Evolutionary conservation across 192 early-diverging fungal genomes (phyloP).

Genomic region (Haplosporangium gracile): DNA sequence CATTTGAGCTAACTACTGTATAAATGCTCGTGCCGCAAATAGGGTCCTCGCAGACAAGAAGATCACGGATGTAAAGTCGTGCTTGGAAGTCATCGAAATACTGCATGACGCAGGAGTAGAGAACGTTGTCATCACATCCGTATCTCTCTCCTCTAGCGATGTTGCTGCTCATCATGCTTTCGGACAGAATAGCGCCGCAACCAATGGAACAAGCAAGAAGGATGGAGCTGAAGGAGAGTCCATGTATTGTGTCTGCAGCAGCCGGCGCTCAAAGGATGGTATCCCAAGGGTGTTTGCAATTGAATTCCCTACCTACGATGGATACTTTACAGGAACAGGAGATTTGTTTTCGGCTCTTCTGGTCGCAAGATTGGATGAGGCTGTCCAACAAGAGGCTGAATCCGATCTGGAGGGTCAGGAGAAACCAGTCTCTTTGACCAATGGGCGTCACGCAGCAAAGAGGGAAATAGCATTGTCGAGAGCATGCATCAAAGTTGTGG

Average conservation of each 20-base stretch:
- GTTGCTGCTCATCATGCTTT: constrained; percentile 7
- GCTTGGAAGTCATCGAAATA: constrained; percentile 65
- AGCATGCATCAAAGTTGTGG: constrained; percentile 78
- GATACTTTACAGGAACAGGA: constrained; percentile 93
- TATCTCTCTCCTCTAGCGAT: constrained; percentile 57
- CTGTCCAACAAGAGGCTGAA: constrained; percentile 13
- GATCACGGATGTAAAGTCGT: constrained; percentile 65
- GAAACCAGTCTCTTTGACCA: not conserved
- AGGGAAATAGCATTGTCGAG: constrained; percentile 38
- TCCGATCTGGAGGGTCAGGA: not conserved
- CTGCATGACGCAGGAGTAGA: constrained; percentile 78
- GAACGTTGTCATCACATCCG: constrained; percentile 86
- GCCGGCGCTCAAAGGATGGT: constrained; percentile 2
- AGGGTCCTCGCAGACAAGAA: constrained; percentile 69
- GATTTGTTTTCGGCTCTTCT: constrained; percentile 88
- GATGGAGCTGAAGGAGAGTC: not conserved
- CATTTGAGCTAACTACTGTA: not conserved
- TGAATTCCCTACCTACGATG: constrained; percentile 78
- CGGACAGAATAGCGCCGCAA: not conserved
- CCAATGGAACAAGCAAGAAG: not conserved
- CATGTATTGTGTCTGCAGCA: constrained; percentile 43
- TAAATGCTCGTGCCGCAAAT: not conserved
- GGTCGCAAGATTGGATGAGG: constrained; percentile 70
- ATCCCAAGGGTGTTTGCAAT: constrained; percentile 71
- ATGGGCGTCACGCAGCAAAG: not conserved